Conservation (phyloP, 768 basidiomycete genomes). For the Rubroboletus pulcherrimus region DNA sequence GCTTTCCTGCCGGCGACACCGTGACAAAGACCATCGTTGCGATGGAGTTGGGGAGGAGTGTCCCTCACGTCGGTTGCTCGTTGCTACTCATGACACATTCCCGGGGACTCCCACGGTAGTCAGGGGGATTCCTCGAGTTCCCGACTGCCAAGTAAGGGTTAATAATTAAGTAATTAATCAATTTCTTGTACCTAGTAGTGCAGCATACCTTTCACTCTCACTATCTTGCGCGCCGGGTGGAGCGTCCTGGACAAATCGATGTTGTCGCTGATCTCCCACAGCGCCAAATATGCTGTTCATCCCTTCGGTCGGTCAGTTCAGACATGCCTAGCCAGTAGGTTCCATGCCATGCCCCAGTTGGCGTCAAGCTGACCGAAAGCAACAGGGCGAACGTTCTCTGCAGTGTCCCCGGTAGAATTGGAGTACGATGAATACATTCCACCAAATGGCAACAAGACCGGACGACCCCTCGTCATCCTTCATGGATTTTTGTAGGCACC, state of each 20-base stretch:
- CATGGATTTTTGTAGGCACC: conserved; percentile 60
- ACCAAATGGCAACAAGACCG: conserved; percentile 26
- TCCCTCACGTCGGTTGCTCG: neutral
- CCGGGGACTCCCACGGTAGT: neutral
- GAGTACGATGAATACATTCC: conserved; percentile 32
- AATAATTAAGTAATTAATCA: no score
- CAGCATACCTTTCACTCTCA: neutral
- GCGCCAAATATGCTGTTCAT: neutral
- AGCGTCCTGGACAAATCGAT: conserved; percentile 2
- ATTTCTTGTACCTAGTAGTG: no score
- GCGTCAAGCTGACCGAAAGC: conserved; percentile 4
- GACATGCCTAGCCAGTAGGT: conserved; percentile 7
- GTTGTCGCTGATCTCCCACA: conserved; percentile 5
- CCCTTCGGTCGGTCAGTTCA: neutral
- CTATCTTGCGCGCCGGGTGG: neutral
- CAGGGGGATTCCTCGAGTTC: no score
- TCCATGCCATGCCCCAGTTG: no score
- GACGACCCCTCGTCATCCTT: conserved; percentile 51
- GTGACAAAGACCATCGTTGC: conserved; percentile 50
- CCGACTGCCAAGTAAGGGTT: no score
- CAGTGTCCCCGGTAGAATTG: conserved; percentile 25
- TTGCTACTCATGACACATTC: no score
- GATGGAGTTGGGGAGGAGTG: neutral
- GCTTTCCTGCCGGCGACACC: conserved; percentile 47
- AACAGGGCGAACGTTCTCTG: conserved; percentile 21